A percentile compares a stretch with the other conserved stretches of the same genome.
Evolutionary conservation across 2,329 filamentous ascomycete species (phyloP).

Genomic region (Exophiala sp.): DNA sequence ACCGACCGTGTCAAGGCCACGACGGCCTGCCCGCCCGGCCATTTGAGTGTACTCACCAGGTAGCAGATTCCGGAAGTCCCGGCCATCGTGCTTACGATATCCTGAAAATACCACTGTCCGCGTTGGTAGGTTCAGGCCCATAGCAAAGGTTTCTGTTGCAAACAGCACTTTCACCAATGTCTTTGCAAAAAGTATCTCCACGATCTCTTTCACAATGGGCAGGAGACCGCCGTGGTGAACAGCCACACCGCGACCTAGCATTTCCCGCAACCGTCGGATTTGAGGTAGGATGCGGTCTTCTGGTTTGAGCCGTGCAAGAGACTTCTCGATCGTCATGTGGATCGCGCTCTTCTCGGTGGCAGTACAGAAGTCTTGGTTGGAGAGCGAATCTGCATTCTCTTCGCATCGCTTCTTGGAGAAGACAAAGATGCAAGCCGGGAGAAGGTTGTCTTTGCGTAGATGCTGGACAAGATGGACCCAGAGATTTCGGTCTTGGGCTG

Average conservation of each 20-base stretch:
- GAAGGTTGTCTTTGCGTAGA: constrained; percentile 74
- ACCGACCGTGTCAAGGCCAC: constrained; percentile 86
- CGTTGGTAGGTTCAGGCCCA: constrained; percentile 93
- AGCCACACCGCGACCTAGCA: constrained; percentile 81
- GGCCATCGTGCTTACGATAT: constrained; percentile 92
- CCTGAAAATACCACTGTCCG: constrained; percentile 96
- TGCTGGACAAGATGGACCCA: constrained; percentile 96
- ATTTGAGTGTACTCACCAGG: constrained; percentile 98
- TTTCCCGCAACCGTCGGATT: constrained; percentile 77
- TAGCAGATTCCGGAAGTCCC: constrained; percentile 80
- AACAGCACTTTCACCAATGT: constrained; percentile 95
- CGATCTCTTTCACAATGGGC: constrained; percentile 95
- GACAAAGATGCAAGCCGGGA: constrained; percentile 94
- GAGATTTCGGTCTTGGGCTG: constrained; percentile 88
- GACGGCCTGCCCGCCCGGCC: constrained; percentile 87
- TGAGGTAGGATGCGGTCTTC: constrained; percentile 89
- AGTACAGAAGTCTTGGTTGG: constrained; percentile 91
- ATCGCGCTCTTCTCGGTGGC: constrained; percentile 92
- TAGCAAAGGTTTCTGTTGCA: constrained; percentile 96
- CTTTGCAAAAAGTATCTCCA: constrained; percentile 92
- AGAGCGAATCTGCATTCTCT: constrained; percentile 90
- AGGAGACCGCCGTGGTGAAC: constrained; percentile 93
- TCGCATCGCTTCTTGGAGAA: constrained; percentile 98
- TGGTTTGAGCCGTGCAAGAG: constrained; percentile 79
- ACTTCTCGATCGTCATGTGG: constrained; percentile 96